A percentile compares a stretch with the other conserved stretches of the same genome.
phyloP scores from a whole-genome alignment of 2,329 filamentous ascomycete genomes.

The Calonectria ilicicola region DNA sequence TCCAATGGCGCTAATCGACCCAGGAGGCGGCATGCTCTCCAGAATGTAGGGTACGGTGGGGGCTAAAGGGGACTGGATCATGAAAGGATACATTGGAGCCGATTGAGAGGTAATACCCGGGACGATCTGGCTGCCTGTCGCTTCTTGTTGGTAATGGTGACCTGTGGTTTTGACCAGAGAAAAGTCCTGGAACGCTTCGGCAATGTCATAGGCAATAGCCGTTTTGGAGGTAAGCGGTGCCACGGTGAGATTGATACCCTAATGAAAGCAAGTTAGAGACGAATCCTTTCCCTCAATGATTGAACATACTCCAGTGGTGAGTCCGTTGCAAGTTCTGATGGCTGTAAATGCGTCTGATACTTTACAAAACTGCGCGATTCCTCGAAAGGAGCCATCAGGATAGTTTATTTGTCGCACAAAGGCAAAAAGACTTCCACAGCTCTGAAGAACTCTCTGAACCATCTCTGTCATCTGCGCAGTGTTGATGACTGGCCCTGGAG shows the following conservation, averaged over 20 bases:
- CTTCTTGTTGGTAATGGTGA: constrained; percentile 21
- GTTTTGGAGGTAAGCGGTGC: constrained; percentile 25
- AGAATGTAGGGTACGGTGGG: constrained; percentile 45
- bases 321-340: constrained; percentile 49
- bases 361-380: constrained; percentile 67
- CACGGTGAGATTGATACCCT: constrained; percentile 43
- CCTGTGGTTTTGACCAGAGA: constrained; percentile 26
- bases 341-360: constrained; percentile 56
- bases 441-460: constrained; percentile 52
- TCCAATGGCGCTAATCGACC: constrained; percentile 40
- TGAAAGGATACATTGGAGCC: constrained; percentile 48
- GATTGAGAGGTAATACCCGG: constrained; percentile 37
- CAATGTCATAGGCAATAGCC: constrained; percentile 19
- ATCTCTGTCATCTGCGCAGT: constrained; percentile 51
- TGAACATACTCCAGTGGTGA: constrained; percentile 42
- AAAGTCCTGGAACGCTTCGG: constrained; percentile 34
- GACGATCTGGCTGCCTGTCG: not conserved
- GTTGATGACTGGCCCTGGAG: constrained; percentile 31
- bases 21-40: constrained; percentile 37
- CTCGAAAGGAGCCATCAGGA: constrained; percentile 57
- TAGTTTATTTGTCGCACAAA: constrained; percentile 57
- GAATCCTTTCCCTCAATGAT: not conserved
- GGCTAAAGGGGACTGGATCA: constrained; percentile 47
- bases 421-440: constrained; percentile 65
- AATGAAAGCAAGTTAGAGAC: constrained; percentile 4